Evolutionary conservation across 2,329 filamentous ascomycete species (phyloP).

Genomic region (Talaromyces rugulosus): DNA sequence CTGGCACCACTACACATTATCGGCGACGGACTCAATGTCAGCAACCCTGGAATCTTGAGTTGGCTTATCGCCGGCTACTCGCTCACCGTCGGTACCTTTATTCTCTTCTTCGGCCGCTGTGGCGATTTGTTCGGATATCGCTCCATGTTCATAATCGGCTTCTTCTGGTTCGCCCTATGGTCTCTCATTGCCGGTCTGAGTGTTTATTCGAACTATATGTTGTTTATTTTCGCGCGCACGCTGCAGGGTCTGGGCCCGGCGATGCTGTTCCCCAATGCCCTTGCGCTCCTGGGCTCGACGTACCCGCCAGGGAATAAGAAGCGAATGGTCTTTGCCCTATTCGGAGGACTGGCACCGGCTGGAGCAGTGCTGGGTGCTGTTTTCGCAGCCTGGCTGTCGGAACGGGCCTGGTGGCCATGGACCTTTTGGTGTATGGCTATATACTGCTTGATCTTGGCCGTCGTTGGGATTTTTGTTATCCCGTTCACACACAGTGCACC

Average conservation of each 20-base stretch:
- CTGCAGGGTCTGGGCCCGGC: conserved; percentile 58
- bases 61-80: conserved; percentile 59
- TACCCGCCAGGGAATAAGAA: conserved; percentile 57
- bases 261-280: conserved; percentile 59
- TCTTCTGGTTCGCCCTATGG: conserved; percentile 33
- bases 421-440: conserved; percentile 45
- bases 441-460: conserved; percentile 24
- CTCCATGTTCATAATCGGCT: conserved; percentile 32
- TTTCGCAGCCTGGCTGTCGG: conserved; percentile 37
- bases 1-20: conserved; percentile 49
- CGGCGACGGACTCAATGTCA: conserved; percentile 44
- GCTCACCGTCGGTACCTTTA: conserved; percentile 41
- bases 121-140: conserved; percentile 37
- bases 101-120: conserved; percentile 33
- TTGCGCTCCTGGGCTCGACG: conserved; percentile 57
- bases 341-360: conserved; percentile 47
- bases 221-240: conserved; percentile 52
- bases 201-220: conserved; percentile 39
- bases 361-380: conserved; percentile 41
- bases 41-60: conserved; percentile 42
- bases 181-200: conserved; percentile 32
- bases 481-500: conserved; percentile 4
- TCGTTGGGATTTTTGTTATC: conserved; percentile 5
- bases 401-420: conserved; percentile 52
- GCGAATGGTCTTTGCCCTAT: conserved; percentile 55